Evolutionary conservation across 345 rosid genomes (phyloP).

Genomic region (Euphorbia pulcherrima): DNA sequence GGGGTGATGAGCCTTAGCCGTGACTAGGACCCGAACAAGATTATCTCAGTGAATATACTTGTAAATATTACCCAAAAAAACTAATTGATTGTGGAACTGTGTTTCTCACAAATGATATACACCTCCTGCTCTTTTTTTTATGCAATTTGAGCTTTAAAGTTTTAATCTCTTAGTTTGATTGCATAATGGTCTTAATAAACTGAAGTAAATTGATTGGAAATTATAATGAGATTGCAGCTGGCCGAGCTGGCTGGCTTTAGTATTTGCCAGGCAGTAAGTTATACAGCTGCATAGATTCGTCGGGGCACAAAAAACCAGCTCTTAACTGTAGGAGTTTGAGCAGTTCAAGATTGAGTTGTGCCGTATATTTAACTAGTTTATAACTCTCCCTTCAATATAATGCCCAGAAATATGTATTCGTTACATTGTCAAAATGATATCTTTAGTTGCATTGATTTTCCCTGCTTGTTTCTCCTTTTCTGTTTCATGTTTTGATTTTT

Average conservation of each 20-base stretch:
- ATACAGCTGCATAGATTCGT: slow-evolving; percentile 60
- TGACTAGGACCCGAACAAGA: no score
- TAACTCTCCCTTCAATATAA: background rate
- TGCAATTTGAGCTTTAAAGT: background rate
- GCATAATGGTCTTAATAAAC: background rate
- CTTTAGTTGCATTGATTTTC: background rate
- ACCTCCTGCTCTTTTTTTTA: no score
- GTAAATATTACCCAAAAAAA: no score
- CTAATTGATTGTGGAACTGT: no score
- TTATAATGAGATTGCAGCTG: slow-evolving; percentile 2
- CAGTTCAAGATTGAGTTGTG: slow-evolving; percentile 56
- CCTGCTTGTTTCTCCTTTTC: background rate
- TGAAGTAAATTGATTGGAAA: background rate
- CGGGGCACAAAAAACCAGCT: slow-evolving; percentile 62
- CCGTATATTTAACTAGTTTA: slow-evolving; percentile 27
- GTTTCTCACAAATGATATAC: no score
- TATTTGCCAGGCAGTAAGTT: slow-evolving; percentile 66
- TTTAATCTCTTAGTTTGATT: slow-evolving; percentile 18
- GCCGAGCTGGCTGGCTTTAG: slow-evolving; percentile 93
- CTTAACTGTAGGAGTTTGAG: slow-evolving; percentile 53
- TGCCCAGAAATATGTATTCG: background rate
- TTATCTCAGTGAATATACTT: no score
- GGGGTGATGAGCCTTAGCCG: no score
- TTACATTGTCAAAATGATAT: background rate
- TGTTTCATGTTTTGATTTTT: no score